A percentile compares a stretch with the other conserved stretches of the same genome.
These are phyloP conservation scores for Smallanthus sonchifolius DNA, from an alignment of 129 eudicot genomes.

Conservation along the genomic window DNA sequence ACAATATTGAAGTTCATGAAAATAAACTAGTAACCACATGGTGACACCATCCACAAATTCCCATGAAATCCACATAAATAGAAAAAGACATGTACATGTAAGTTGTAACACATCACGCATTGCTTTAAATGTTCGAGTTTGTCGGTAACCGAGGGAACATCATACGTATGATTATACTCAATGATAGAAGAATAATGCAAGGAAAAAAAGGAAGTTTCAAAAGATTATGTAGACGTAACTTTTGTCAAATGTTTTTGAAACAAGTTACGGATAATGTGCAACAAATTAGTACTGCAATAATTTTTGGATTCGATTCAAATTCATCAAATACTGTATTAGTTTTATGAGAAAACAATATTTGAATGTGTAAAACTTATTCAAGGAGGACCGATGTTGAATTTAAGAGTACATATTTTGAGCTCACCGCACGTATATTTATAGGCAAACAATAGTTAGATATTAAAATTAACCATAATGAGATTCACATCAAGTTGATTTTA, in stretches of 20 bases:
- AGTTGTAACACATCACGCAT: neutral
- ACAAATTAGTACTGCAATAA: neutral
- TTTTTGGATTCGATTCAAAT: neutral
- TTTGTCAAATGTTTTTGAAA: neutral
- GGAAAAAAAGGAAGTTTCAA: neutral
- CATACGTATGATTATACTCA: neutral
- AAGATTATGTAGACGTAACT: neutral
- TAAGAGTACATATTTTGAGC: neutral
- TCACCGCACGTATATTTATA: too few relatives aligned
- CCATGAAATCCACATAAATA: neutral
- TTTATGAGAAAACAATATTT: neutral
- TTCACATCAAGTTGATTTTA: too few relatives aligned
- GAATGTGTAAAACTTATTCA: too few relatives aligned
- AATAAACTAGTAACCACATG: conserved; percentile 1
- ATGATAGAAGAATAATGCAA: neutral
- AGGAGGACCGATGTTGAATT: neutral
- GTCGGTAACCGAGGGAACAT: neutral
- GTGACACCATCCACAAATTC: conserved; percentile 27
- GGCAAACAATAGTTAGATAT: too few relatives aligned
- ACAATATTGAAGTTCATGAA: neutral
- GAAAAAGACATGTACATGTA: neutral
- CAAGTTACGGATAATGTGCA: conserved; percentile 1
- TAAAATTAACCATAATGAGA: too few relatives aligned
- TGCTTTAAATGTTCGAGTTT: neutral
- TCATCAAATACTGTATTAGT: neutral